phyloP scores from a whole-genome alignment of 306 rosid species.

The Prinsepia uniflora region DNA sequence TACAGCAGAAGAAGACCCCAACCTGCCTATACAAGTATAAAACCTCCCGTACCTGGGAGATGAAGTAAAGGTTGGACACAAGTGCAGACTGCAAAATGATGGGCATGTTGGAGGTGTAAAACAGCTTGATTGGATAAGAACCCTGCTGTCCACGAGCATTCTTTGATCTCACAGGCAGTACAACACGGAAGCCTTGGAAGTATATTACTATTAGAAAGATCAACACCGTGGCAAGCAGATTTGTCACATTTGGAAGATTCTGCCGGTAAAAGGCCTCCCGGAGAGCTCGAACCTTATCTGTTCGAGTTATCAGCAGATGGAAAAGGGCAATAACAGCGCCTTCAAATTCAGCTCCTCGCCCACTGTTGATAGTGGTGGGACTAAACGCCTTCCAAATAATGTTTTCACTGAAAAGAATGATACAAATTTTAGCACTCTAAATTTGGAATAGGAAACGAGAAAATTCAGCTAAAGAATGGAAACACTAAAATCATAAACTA shows the following conservation, averaged over 20 bases:
- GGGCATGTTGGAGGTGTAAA: constrained; percentile 97
- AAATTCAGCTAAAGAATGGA: neutral
- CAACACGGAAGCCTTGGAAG: constrained; percentile 97
- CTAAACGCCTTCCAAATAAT: constrained; percentile 96
- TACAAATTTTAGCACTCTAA: constrained; percentile 4
- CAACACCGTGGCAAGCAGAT: constrained; percentile 83
- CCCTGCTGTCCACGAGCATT: constrained; percentile 97
- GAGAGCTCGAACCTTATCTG: constrained; percentile 86
- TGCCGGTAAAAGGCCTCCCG: constrained; percentile 92
- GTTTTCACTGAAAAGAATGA: constrained; percentile 57
- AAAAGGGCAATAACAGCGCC: constrained; percentile 92
- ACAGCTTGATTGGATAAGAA: constrained; percentile 89
- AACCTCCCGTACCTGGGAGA: constrained; percentile 70
- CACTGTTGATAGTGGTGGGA: constrained; percentile 94
- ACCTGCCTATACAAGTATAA: constrained; percentile 10
- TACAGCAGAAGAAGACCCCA: constrained; percentile 13
- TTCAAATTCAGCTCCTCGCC: constrained; percentile 93
- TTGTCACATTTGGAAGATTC: constrained; percentile 93
- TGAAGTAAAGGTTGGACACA: constrained; percentile 83
- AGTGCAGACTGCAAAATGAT: constrained; percentile 96
- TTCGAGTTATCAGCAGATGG: constrained; percentile 78
- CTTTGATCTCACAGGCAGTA: constrained; percentile 93
- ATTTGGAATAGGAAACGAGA: neutral
- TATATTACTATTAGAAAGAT: constrained; percentile 79
- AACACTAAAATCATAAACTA: neutral